These are phyloP conservation scores for Colletotrichum australisinense DNA, from an alignment of 2,329 filamentous ascomycete species.

Conservation along the genomic window DNA sequence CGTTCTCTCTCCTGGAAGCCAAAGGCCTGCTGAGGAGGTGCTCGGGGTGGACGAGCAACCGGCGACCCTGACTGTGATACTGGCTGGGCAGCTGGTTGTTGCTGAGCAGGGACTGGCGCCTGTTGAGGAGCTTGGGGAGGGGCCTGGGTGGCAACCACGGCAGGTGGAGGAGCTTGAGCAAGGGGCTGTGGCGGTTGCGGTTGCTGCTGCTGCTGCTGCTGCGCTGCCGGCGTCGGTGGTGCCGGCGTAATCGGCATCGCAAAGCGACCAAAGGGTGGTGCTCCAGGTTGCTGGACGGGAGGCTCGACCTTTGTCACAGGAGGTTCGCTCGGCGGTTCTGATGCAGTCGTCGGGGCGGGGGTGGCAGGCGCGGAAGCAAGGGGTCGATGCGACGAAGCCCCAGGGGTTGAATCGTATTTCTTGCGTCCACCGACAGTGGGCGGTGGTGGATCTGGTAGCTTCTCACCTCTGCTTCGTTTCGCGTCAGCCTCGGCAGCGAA, in stretches of 20 bases:
- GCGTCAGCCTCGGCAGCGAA: slow-evolving; percentile 71
- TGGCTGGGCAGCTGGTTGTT: slow-evolving; percentile 51
- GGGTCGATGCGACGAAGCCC: slow-evolving; percentile 50
- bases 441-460: slow-evolving; percentile 69
- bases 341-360: slow-evolving; percentile 28
- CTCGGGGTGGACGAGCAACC: slow-evolving; percentile 53
- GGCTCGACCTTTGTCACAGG: slow-evolving; percentile 58
- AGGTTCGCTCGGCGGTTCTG: slow-evolving; percentile 59
- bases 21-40: slow-evolving; percentile 52
- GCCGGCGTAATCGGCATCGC: slow-evolving; percentile 60
- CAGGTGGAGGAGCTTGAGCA: slow-evolving; percentile 24
- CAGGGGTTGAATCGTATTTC: slow-evolving; percentile 59
- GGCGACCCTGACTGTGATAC: slow-evolving; percentile 60
- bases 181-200: slow-evolving; percentile 39
- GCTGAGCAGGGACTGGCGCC: slow-evolving; percentile 44
- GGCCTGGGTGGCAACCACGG: slow-evolving; percentile 31
- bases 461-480: slow-evolving; percentile 67
- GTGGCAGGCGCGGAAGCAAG: slow-evolving; percentile 53
- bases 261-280: slow-evolving; percentile 55
- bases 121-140: slow-evolving; percentile 27
- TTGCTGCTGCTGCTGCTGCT: slow-evolving; percentile 37
- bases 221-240: slow-evolving; percentile 43
- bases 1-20: slow-evolving; percentile 58
- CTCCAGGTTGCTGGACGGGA: slow-evolving; percentile 43
- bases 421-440: slow-evolving; percentile 63